Evolutionary conservation across 768 basidiomycete species (phyloP), one percentile per base, ranked within the genome.

Genomic region (Leucocoprinus leucothites): DNA sequence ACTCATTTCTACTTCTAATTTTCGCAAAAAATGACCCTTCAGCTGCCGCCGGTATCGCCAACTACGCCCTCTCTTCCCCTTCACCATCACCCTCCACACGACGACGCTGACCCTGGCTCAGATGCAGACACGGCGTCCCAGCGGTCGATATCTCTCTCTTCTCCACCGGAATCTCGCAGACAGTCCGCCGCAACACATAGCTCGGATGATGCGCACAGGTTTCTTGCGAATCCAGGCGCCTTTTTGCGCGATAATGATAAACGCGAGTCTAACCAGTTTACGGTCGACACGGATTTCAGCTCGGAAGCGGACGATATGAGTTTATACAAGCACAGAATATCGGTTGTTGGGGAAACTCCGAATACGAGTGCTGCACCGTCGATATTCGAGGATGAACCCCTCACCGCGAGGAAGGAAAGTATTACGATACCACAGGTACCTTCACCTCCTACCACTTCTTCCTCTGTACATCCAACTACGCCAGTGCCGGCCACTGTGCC

Each of bases 61-160:
- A 58, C 64, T 3, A 60, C 58, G 16, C 55, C 60, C 16, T 60
- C 66, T n/a, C n/a, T n/a, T n/a, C n/a, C n/a, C n/a, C n/a, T n/a
- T n/a, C n/a, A n/a, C 45, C 70, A 63, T 56, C 61, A 61, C 48
- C 62, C 70, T 41, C 60, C 67, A 16, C 69, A 69, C 51, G 71
- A 73, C 25, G 61, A 69, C 14, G 69, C 69, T 56, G 79, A 78
- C n/a, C 69, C 69, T 55, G 79, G 78, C 53, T 76, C 74, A 55
- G 87, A 87, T 59, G 82, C 78, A 55, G 90, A 91, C 64, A 90
- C 87, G 3, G 88, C 90, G 14, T 90, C 88, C 8, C 86, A 89
- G 63, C 82, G 79, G 38, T 91, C 90, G 1, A 87, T 91, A 48
- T 80, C 88, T 21, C 82, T 91, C 40, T 84, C 83, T 26, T 89